Base-by-base conservation (phyloP, 371 early-diverging fungal species). In the Blastocladiella emersonii region DNA sequence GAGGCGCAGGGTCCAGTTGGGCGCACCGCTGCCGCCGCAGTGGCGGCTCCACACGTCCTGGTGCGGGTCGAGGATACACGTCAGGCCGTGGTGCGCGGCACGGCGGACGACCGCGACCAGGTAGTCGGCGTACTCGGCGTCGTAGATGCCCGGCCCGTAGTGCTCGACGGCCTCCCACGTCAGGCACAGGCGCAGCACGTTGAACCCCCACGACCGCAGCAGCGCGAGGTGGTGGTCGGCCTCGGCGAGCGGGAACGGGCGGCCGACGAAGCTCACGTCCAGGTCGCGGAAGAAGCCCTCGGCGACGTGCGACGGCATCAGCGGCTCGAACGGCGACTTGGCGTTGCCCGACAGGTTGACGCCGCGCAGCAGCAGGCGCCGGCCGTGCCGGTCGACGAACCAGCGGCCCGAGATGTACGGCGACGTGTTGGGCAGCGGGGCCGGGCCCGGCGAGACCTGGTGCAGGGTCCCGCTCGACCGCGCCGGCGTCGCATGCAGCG, bases 131-230 rank as follows among this genome's bases (percentile, higher is more conserved):
- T 60, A 68, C 34, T 56, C 61, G 8, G 17, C 30, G 45, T 67
- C 67, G 51, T 55, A 61, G 8, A 59, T 34, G 15, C 67, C 61
- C 83, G 88, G 88, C 64, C 87, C 88, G 56, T 74, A 71, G 72
- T 86, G 88, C 64, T 88, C 91, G 35, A 92, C 68, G 10, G 91
- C 80, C 72, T 93, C 93, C 93, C 93, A 93, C 32, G 90, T 79
- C 25, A 89, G 79, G 49, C 85, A 67, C 49, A 89, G 78, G 6
- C 93, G 75, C 25, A 91, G 65, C 62, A 92, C 78, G 61, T 83
- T 89, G 63, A 93, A 84, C 0, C 93, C 93, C 86, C 86, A 88
- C 39, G 76, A 65, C 30, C 77, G 73, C 41, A 93, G 72, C 39
- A 92, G 72, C 25, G 70, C 66, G 56, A 90, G 78, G 67, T 93